Percentiles rank a stretch among this genome's conserved stretches.
Evolutionary conservation across 1,139 yeast species (phyloP).

Genomic region (Saccharomyces hybrid): DNA sequence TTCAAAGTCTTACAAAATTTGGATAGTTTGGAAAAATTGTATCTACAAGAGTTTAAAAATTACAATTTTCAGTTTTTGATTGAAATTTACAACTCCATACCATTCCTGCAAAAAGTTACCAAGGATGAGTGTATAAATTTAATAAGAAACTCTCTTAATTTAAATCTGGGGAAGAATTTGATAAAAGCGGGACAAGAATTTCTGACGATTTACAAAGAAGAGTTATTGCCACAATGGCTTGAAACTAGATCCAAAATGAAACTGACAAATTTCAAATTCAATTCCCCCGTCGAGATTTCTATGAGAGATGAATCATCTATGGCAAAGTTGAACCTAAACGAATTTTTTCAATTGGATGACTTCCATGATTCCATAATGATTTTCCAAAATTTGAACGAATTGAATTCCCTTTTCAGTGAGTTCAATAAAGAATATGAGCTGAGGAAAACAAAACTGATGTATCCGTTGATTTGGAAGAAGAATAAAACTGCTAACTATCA

Average conservation of each 20-base stretch:
- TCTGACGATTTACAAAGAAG: conserved; percentile 44
- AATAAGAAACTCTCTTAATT: conserved; percentile 62
- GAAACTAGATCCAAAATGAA: conserved; percentile 34
- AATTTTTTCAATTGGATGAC: conserved; percentile 48
- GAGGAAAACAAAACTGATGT: conserved; percentile 64
- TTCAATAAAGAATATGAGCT: conserved; percentile 68
- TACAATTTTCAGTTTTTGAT: conserved; percentile 61
- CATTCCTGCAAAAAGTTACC: conserved; percentile 66
- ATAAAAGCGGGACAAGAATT: conserved; percentile 53
- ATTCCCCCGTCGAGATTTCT: conserved; percentile 78
- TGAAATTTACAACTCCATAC: conserved; percentile 66
- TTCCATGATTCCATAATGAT: conserved; percentile 80
- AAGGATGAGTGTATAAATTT: conserved; percentile 73
- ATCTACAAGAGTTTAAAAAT: conserved; percentile 57
- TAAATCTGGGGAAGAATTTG: conserved; percentile 52
- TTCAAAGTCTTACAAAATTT: conserved; percentile 81
- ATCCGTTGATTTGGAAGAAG: conserved; percentile 46
- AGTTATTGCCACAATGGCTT: conserved; percentile 37
- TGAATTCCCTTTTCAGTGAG: conserved; percentile 50
- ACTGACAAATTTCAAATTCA: conserved; percentile 58
- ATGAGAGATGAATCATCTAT: conserved; percentile 42
- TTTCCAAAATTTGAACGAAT: conserved; percentile 63
- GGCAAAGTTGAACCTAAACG: conserved; percentile 24
- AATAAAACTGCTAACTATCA: conserved; percentile 17
- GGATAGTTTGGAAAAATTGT: conserved; percentile 64